Conservation (phyloP, 805 yeast genomes). For the Spathaspora arborariae region DNA sequence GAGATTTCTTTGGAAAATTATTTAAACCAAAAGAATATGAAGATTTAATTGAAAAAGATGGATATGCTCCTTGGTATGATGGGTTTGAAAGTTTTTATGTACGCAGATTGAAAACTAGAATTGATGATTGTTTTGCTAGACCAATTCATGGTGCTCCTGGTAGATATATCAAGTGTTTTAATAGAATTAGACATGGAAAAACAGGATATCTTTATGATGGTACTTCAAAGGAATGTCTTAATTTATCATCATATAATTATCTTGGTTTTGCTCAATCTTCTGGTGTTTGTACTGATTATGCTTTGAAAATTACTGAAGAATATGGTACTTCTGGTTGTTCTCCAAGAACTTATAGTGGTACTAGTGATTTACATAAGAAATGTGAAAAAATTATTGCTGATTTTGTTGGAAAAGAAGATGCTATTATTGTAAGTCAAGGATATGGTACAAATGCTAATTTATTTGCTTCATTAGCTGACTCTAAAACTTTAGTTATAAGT, state of each 20-base stretch:
- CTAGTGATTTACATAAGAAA: conserved; percentile 65
- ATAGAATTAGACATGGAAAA: conserved; percentile 66
- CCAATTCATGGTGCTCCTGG: conserved; percentile 99
- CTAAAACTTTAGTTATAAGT: conserved; percentile 84
- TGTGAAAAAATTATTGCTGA: conserved; percentile 78
- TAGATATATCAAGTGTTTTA: conserved; percentile 76
- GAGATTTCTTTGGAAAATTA: conserved; percentile 80
- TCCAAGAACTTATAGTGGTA: conserved; percentile 71
- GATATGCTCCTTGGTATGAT: conserved; percentile 93
- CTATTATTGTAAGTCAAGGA: conserved; percentile 88
- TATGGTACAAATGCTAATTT: conserved; percentile 92
- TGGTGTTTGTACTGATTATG: conserved; percentile 83
- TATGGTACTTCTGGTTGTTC: conserved; percentile 81
- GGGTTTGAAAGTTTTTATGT: conserved; percentile 92
- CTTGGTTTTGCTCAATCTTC: conserved; percentile 95
- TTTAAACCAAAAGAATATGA: conserved; percentile 64
- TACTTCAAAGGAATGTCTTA: conserved; percentile 69
- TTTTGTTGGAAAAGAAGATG: conserved; percentile 87
- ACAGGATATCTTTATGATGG: conserved; percentile 75
- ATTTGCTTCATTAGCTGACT: conserved; percentile 78
- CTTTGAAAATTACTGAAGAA: conserved; percentile 57
- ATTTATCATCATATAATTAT: conserved; percentile 88
- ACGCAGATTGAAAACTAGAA: conserved; percentile 83
- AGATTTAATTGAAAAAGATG: conserved; percentile 73
- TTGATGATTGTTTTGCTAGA: conserved; percentile 92